Conservation (phyloP, 345 rosid genomes). For the Erysimum cheiranthoides region DNA sequence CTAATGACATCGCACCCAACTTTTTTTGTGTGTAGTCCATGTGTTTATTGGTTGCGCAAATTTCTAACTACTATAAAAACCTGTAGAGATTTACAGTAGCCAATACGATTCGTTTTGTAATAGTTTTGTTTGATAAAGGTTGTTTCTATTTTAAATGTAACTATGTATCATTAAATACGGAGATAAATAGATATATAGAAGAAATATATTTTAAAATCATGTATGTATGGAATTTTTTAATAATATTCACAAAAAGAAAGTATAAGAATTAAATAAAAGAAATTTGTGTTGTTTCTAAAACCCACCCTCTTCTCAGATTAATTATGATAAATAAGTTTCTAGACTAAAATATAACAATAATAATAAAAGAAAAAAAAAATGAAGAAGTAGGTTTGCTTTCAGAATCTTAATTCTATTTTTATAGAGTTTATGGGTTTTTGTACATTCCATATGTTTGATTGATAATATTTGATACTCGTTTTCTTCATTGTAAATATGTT, state of each 20-base stretch:
- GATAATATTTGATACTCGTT: neutral
- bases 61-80: neutral
- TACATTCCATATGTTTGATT: neutral
- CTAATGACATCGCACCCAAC: conserved; percentile 45
- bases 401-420: neutral
- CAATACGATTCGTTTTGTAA: too few species aligned
- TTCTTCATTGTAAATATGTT: neutral
- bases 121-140: neutral
- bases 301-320: too few species aligned
- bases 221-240: neutral
- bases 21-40: conserved; percentile 1
- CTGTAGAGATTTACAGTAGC: neutral
- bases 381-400: neutral
- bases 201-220: too few species aligned
- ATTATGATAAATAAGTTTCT: neutral
- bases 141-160: neutral
- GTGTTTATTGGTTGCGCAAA: conserved; percentile 10
- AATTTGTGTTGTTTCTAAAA: neutral
- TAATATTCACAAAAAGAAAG: neutral
- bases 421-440: neutral
- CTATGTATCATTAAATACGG: neutral
- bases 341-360: neutral
- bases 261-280: neutral
- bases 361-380: too few species aligned
- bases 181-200: neutral